Base-by-base conservation (phyloP, 2,329 filamentous ascomycete species). In the Aspergillus latus region DNA sequence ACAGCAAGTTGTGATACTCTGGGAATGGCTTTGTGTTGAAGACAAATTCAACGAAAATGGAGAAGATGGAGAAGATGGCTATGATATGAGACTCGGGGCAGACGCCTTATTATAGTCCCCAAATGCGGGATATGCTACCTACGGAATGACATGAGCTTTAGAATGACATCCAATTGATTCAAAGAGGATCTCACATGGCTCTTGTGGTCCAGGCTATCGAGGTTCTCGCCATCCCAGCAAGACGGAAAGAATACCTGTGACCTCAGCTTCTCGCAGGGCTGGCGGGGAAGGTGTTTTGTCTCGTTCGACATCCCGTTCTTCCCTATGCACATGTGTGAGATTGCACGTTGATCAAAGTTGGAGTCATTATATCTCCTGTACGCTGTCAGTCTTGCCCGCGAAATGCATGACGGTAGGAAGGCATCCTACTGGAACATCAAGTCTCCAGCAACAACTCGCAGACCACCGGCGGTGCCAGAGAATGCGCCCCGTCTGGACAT, bases 281-380 rank as follows among this genome's bases (percentile, higher is more conserved):
- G 80, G 67, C 86, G 80, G 29, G 89, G 89, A 69, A 94, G 88
- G n/a, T 84, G 72, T n/a, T 74, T 73, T 1, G 76, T 80, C 52
- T 85, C 79, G 7, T 45, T 54, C 2, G 72, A 72, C 9, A 71
- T 70, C 9, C 77, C 74, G 43, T 68, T 72, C 49, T 80, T 77
- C 53, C 77, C 76, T 9, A 87, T 74, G 62, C 85, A 88, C 54
- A 78, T 78, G 64, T 80, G 85, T 44, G 75, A 80, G 45, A 86
- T 77, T 26, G 83, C 85, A 36, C 82, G 75, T 30, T 67, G 64
- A 2, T 57, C 54, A 13, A 62, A 48, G 11, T 60, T 40, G 1
- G 56, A 59, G 8, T 62, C 57, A 30, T 63, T 58, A 43, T 64
- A 65, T 3, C 53, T 61, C 36, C 64, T 66, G 16, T 21, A 32